Evolutionary conservation across 129 eudicot genomes (phyloP), one percentile per base, ranked within the genome.

Genomic region (Tanacetum coccineum): DNA sequence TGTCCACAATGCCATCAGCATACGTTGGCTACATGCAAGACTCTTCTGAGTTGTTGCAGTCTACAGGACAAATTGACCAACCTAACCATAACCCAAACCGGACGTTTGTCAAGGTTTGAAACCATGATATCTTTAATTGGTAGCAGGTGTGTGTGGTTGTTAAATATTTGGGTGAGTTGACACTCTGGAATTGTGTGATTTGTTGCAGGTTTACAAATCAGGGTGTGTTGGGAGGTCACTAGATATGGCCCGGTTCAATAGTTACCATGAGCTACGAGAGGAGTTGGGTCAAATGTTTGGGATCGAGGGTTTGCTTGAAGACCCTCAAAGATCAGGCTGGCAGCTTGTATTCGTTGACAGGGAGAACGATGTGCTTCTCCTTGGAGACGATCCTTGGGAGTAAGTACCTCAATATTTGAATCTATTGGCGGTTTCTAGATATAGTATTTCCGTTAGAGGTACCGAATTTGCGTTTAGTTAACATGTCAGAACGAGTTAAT

Each of bases 271-370:
- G 93, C 81, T 93, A 87, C 63, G 95, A 6, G 84, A 85, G 62
- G 96, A 88, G 64, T 79, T 93, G 86, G 95, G 95, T 60, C 89
- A 77, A 78, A 88, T 93, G 99, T 93, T 88, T 64, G 95, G 90
- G 83, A 84, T 93, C 71, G 92, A 86, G 75, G 99, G 99, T 66
- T 81, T 86, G 64, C 82, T 93, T 70, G 96, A 88, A 78, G 90
- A 88, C 95, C 98, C 96, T 67, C 91, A 86, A 78, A 93, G 99
- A 93, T 93, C 99, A 93, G 99, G 99, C 99, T 93, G 99, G 99
- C 99, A 93, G 99, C 99, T 93, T 93, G 99, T 93, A 82, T 88
- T 93, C 58, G 99, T 93, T 48, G 99, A 93, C 99, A 88, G 99
- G 92, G 99, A 93, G 99, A 84, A 93, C 26, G 99, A 93, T 49